Percentiles rank a stretch among this genome's conserved stretches.
phyloP scores from a whole-genome alignment of 2,329 filamentous ascomycete species.

The Verticillium zaregamsianum region DNA sequence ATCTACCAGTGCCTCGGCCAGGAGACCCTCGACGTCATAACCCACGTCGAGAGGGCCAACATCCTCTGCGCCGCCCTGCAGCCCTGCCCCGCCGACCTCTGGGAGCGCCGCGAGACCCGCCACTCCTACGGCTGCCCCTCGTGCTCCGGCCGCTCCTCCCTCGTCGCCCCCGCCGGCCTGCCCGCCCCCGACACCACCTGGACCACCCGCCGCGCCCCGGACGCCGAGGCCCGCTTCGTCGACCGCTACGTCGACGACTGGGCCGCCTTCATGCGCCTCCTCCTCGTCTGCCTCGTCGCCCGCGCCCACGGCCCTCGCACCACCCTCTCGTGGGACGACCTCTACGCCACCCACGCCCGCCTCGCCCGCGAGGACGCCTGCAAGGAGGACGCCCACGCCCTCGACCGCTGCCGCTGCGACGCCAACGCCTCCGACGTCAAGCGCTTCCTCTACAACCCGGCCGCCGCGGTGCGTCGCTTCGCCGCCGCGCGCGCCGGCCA shows the following conservation, averaged over 20 bases:
- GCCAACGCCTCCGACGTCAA: constrained; percentile 4
- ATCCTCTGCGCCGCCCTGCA: not conserved
- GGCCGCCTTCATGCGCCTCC: not conserved
- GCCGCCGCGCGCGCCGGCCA: not conserved
- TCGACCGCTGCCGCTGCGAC: constrained; percentile 8
- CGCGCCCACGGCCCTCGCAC: not conserved
- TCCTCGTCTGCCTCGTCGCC: not conserved
- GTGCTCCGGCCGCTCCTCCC: not conserved
- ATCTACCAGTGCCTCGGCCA: not conserved
- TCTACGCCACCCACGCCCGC: not conserved
- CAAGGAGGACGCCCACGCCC: constrained; percentile 9
- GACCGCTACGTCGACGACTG: not conserved
- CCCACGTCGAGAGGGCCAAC: not conserved
- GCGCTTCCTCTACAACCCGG: constrained; percentile 10
- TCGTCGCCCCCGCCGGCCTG: not conserved
- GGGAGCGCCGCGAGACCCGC: not conserved
- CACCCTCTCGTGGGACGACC: not conserved
- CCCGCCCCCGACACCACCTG: not conserved
- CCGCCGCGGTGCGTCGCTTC: constrained; percentile 3
- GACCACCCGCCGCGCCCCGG: not conserved
- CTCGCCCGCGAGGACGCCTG: constrained; percentile 5
- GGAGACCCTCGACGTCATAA: not conserved
- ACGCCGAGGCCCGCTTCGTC: not conserved
- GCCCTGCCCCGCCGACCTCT: not conserved
- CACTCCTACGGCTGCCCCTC: not conserved